Percentiles rank a stretch among this genome's conserved stretches.
These are phyloP conservation scores for Eleusine indica DNA, from an alignment of 176 grass and related monocot species.

Conservation along the genomic window DNA sequence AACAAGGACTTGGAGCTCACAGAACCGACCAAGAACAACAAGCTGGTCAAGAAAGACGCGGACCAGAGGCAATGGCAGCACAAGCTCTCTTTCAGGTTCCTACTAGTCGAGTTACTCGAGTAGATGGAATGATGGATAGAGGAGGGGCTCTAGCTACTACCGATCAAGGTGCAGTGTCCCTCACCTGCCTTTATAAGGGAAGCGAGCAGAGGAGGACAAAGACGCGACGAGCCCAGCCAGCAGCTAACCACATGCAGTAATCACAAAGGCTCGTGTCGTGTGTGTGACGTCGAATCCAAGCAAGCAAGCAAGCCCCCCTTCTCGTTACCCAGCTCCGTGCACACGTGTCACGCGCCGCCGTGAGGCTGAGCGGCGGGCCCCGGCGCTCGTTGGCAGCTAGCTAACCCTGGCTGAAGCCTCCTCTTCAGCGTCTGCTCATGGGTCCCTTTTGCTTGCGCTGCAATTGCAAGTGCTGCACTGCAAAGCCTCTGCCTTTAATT, in stretches of 20 bases:
- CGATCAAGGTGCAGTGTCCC: conserved; percentile 30
- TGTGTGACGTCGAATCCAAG: conserved; percentile 23
- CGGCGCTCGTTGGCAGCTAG: conserved; percentile 33
- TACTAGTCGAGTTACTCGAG: not conserved
- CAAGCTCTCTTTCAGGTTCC: not conserved
- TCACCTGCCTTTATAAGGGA: conserved; percentile 62
- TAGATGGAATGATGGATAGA: not conserved
- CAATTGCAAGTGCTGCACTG: conserved; percentile 63
- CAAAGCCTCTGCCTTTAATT: conserved; percentile 34
- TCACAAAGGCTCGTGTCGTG: conserved; percentile 10
- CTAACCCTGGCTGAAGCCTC: not conserved
- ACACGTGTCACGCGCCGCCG: not conserved
- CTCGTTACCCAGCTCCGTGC: not conserved
- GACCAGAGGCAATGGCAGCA: conserved; percentile 11
- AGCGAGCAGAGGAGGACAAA: not conserved
- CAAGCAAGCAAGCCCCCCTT: too few species aligned
- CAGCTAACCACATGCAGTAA: conserved; percentile 35
- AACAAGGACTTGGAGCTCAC: too few species aligned
- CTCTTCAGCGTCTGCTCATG: conserved; percentile 34
- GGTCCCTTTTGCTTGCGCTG: conserved; percentile 66
- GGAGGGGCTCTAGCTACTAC: not conserved
- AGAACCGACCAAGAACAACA: not conserved
- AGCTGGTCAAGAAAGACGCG: not conserved
- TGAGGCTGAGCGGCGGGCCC: conserved; percentile 29
- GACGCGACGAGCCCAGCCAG: not conserved